Evolutionary conservation across 768 basidiomycete species (phyloP), one percentile per base, ranked within the genome.

Genomic region (Russula virescens): DNA sequence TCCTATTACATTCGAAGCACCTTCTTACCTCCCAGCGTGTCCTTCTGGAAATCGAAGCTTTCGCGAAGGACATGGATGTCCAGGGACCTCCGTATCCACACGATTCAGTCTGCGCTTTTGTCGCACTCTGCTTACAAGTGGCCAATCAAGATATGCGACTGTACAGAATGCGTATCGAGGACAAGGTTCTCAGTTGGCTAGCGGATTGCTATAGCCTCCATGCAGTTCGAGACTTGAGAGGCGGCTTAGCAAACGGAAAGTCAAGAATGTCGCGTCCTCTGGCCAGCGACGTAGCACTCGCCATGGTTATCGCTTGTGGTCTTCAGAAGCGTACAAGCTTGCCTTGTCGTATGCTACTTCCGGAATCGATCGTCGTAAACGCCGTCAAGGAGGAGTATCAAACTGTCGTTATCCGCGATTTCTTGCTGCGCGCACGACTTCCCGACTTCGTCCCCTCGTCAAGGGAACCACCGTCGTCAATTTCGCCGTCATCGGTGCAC

Each of bases 31-130:
- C 82, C 16, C 82, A 85, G 42, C 81, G 81, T 16, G 75, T 88
- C 49, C 77, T 90, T 16, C 69, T 75, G 2, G 93, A 95, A 71
- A 85, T 98, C 52, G 93, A 94, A 70, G 77, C 79, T 0, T 76
- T 98, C 51, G 81, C 85, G 1, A 87, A 87, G 64, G 91, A 96
- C 65, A 77, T 99, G 61, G 88, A 92, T 66, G 81, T 97, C 18
- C 96, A 98, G 74, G 95, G 94, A 0, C 94, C 95, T 2, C 76
- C 84, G 16, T 87, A 83, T 68, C 93, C 94, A 0, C 89, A 82
- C 68, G 97, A 99, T 70, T 86, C 95, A 1, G 92, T 96, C 43
- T 97, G 95, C 77, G 77, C 79, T 60, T 93, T 98, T 71, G 78
- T 98, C 50, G 75, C 82, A 6, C 76, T 81, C 28, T 87, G 84